phyloP scores from a whole-genome alignment of 192 early-diverging fungal species.

The Dispira parvispora region DNA sequence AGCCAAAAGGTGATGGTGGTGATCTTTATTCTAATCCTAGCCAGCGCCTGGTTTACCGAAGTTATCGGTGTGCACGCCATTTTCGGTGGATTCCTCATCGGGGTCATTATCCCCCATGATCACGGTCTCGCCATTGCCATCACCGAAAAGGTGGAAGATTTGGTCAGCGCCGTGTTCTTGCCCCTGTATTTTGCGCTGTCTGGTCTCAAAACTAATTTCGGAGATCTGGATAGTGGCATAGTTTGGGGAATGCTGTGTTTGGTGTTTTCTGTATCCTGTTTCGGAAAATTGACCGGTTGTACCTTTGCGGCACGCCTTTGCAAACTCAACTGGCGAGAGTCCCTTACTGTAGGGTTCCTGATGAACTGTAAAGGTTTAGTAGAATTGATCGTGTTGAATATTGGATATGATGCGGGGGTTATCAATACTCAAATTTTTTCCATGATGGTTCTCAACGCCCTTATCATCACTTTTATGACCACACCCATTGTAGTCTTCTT shows the following conservation, averaged over 20 bases:
- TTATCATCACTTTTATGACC: conserved; percentile 80
- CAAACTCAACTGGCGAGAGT: conserved; percentile 71
- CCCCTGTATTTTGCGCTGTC: conserved; percentile 90
- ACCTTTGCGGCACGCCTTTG: conserved; percentile 43
- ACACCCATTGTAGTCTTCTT: conserved; percentile 54
- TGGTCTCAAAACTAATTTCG: conserved; percentile 77
- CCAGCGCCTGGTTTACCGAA: conserved; percentile 66
- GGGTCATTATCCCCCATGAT: conserved; percentile 77
- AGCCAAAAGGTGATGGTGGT: conserved; percentile 45
- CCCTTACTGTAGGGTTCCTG: conserved; percentile 65
- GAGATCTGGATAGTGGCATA: conserved; percentile 43
- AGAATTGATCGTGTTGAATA: conserved; percentile 92
- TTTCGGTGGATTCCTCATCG: conserved; percentile 83
- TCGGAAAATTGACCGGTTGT: conserved; percentile 75
- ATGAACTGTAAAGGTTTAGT: conserved; percentile 97
- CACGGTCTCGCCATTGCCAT: conserved; percentile 71
- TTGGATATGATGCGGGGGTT: conserved; percentile 71
- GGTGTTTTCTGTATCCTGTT: conserved; percentile 54
- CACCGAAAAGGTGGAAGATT: conserved; percentile 86
- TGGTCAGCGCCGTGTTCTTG: conserved; percentile 69
- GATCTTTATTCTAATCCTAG: conserved; percentile 50
- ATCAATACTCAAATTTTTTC: conserved; percentile 53
- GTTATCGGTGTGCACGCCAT: conserved; percentile 82
- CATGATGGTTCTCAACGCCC: conserved; percentile 64
- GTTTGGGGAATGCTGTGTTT: conserved; percentile 68